Evolutionary conservation across 495 filamentous ascomycete species (phyloP), one percentile per base, ranked within the genome.

Genomic region (Xylaria grammica): DNA sequence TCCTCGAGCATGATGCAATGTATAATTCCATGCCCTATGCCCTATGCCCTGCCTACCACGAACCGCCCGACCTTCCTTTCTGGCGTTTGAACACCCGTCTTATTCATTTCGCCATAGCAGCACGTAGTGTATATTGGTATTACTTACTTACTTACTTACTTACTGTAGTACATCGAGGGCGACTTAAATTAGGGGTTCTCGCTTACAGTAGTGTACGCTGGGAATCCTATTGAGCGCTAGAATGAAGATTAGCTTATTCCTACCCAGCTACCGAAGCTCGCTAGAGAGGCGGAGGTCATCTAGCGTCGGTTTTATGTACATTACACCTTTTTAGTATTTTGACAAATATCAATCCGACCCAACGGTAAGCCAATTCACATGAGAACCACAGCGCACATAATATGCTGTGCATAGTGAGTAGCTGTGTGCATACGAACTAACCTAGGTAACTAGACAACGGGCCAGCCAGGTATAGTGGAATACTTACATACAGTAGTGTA

Each of bases 1-100:
- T 71, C 68, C 52, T 57, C 65, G 52, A 36, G 60, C 73, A 42
- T 74, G 69, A 57, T 72, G 68, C 59, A 76, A 74, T 71, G 60
- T 70, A 65, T 58, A 69, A 71, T 24, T 65, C 42, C 56, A 65
- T 62, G 57, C 71, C 65, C 52, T 62, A n/a, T n/a, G n/a, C n/a
- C n/a, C n/a, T 59, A 65, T 62, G 57, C 71, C 65, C 52, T 62
- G 34, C 54, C 69, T 64, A 67, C 68, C 67, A 63, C 68, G 68
- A 68, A 74, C 69, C 67, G 46, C 53, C 52, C 65, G 50, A 69
- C 66, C 69, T 70, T 75, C 78, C 75, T 72, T 77, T 79, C 59
- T 75, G 46, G 67, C n/a, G n/a, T n/a, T 15, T 52, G 34, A 65
- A 45, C 20, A 42, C 32, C 32, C 4, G 32, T 36, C 32, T 36